Evolutionary conservation across 306 rosid species (phyloP).

Genomic region (Ormosia semicastrata): DNA sequence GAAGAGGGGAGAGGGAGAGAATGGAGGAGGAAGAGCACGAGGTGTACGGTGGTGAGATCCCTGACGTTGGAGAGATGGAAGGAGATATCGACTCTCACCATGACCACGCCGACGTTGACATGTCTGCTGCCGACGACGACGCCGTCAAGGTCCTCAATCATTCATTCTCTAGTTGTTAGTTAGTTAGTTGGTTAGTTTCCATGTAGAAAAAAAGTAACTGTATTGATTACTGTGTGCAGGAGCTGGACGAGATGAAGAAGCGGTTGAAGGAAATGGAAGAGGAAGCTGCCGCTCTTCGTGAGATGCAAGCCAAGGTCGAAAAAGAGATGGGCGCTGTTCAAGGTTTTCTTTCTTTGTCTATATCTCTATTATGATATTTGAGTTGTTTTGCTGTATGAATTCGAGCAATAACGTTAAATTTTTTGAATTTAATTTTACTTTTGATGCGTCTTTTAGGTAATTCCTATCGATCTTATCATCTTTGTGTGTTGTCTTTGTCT

Average conservation of each 20-base stretch:
- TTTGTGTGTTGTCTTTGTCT: neutral
- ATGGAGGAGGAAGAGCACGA: conserved; percentile 76
- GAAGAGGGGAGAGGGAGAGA: neutral
- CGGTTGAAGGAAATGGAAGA: conserved; percentile 79
- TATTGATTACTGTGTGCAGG: conserved; percentile 25
- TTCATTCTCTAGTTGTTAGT: neutral
- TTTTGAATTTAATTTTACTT: neutral
- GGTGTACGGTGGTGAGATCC: conserved; percentile 80
- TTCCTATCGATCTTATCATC: neutral
- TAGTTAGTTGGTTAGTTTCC: neutral
- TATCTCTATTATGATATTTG: neutral
- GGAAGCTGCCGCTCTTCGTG: conserved; percentile 78
- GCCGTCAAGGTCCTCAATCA: conserved; percentile 54
- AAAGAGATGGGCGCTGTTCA: conserved; percentile 84
- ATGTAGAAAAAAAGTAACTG: too few relatives aligned
- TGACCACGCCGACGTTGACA: conserved; percentile 52
- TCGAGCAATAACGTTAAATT: neutral
- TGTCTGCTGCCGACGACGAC: conserved; percentile 63
- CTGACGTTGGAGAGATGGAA: conserved; percentile 57
- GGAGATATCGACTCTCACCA: conserved; percentile 49
- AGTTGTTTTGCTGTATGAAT: neutral
- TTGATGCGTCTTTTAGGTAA: neutral
- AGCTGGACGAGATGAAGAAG: conserved; percentile 80
- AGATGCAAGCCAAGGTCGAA: conserved; percentile 82
- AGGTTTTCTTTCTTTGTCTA: conserved; percentile 32